Conservation (phyloP, 169 alveolate species). For the Plasmodium adleri region DNA sequence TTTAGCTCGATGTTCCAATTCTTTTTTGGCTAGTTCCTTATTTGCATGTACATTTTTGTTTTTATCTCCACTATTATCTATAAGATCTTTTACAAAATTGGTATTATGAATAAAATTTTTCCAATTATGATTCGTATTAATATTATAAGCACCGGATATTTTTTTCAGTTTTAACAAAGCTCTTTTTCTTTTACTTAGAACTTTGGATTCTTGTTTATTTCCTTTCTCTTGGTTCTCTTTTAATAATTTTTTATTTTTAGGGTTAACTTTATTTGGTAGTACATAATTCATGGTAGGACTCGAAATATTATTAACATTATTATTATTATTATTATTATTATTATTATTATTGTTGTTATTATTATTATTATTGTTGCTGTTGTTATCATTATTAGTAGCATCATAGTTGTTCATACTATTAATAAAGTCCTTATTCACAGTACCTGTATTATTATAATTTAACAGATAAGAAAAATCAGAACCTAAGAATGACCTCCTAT, state of each 20-base stretch:
- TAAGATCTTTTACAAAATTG: background rate
- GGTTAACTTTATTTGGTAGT: no score
- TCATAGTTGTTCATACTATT: no score
- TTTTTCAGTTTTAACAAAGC: no score
- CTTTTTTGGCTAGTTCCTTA: background rate
- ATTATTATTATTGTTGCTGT: background rate
- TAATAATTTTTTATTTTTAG: background rate
- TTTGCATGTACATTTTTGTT: background rate
- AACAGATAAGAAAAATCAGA: slow-evolving; percentile 42
- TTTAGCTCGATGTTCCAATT: background rate
- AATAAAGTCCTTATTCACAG: background rate
- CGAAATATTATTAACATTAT: background rate
- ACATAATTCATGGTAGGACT: no score
- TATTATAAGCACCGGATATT: background rate
- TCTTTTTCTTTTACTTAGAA: no score
- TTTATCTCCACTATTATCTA: background rate
- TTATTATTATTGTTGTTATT: background rate
- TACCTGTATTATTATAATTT: slow-evolving; percentile 25
- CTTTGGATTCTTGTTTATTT: no score
- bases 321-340: background rate
- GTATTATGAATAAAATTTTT: background rate
- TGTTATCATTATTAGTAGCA: no score
- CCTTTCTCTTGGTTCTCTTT: no score
- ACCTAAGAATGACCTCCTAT: slow-evolving; percentile 16
- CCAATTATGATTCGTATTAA: background rate